phyloP scores from a whole-genome alignment of 2,329 filamentous ascomycete species.

The Mycosphaerella arachidis region DNA sequence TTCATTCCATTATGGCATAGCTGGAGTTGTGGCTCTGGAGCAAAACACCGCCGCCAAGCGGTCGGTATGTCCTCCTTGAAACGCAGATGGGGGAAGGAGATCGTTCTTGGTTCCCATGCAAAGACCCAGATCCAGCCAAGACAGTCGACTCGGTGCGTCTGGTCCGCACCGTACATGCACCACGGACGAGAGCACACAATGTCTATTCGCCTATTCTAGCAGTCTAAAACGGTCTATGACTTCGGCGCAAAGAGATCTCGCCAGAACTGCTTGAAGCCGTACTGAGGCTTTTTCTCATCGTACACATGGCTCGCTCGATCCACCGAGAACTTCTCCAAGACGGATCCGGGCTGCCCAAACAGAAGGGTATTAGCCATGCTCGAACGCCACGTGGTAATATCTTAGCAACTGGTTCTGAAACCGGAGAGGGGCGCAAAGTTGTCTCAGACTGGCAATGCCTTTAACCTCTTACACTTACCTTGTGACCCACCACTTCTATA shows the following conservation, averaged over 20 bases:
- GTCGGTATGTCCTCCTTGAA: too few species aligned
- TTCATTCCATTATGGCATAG: background rate
- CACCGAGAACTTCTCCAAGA: slow-evolving; percentile 60
- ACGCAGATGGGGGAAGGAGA: too few species aligned
- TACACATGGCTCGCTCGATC: slow-evolving; percentile 57
- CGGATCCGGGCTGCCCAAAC: slow-evolving; percentile 38
- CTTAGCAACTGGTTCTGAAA: too few species aligned
- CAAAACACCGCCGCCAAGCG: too few species aligned
- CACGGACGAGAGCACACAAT: background rate
- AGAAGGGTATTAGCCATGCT: too few species aligned
- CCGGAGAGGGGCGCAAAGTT: too few species aligned
- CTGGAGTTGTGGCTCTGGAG: background rate
- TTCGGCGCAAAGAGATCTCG: slow-evolving; percentile 62
- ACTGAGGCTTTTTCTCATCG: slow-evolving; percentile 70
- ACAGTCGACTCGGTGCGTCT: too few species aligned
- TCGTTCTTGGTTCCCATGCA: background rate
- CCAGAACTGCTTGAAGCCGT: slow-evolving; percentile 89
- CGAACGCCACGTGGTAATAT: too few species aligned
- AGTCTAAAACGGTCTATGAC: background rate
- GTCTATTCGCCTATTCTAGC: background rate
- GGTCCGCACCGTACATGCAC: background rate
- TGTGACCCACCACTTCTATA: slow-evolving; percentile 40
- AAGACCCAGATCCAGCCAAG: too few species aligned
- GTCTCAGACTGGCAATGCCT: too few species aligned
- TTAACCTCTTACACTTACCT: background rate